phyloP scores from a whole-genome alignment of 2,329 filamentous ascomycete genomes.

The Penicillium sp. region DNA sequence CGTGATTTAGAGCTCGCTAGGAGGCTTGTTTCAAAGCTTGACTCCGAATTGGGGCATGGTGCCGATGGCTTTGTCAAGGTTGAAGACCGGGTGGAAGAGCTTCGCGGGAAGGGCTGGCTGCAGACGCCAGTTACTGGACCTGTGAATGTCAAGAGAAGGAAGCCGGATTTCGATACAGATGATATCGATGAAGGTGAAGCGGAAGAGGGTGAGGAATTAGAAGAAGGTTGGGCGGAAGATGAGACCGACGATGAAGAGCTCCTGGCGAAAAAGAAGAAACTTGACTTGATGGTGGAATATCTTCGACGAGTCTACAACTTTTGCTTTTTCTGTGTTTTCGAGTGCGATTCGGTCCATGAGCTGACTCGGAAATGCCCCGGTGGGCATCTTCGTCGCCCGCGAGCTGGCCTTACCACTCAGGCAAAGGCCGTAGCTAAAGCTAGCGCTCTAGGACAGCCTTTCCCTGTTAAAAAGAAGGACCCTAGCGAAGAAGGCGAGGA shows the following conservation, averaged over 20 bases:
- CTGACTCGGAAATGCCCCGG: constrained; percentile 94
- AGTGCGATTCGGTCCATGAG: constrained; percentile 96
- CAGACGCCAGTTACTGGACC: constrained; percentile 62
- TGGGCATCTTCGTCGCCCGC: constrained; percentile 90
- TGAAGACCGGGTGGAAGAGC: constrained; percentile 82
- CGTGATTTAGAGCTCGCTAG: constrained; percentile 85
- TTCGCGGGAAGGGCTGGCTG: constrained; percentile 76
- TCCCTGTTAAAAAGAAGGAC: constrained; percentile 80
- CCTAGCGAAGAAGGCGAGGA: constrained; percentile 67
- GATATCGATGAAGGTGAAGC: constrained; percentile 62
- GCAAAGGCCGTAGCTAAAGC: constrained; percentile 85
- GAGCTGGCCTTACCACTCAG: constrained; percentile 79
- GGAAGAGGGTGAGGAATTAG: constrained; percentile 81
- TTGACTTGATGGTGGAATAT: constrained; percentile 95
- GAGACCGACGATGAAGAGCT: constrained; percentile 91
- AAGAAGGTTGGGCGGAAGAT: constrained; percentile 63
- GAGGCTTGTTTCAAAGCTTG: constrained; percentile 81
- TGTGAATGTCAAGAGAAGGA: constrained; percentile 59
- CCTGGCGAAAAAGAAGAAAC: constrained; percentile 90
- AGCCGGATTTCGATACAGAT: constrained; percentile 52
- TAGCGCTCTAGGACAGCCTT: constrained; percentile 79
- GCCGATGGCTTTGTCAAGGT: constrained; percentile 80
- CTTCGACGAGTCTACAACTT: constrained; percentile 96
- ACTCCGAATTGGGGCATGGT: constrained; percentile 77
- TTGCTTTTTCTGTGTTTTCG: constrained; percentile 99